Conservation (phyloP, 192 early-diverging fungal species). For the Jimgerdemannia lactiflua region DNA sequence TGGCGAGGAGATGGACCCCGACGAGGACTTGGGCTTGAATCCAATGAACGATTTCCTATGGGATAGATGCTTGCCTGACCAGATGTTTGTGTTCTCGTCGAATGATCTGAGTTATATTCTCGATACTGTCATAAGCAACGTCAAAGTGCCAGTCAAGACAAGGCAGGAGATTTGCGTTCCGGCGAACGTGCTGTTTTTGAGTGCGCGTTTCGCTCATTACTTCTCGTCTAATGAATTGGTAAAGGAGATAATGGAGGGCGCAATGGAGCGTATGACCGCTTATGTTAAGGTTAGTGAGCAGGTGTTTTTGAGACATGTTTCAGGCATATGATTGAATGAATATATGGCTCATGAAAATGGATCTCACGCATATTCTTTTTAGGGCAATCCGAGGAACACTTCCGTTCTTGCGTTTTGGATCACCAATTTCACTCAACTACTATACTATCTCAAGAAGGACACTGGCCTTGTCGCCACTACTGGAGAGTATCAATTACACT, state of each 20-base stretch:
- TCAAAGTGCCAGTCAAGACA: slow-evolving; percentile 56
- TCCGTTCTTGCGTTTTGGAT: slow-evolving; percentile 77
- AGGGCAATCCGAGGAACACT: slow-evolving; percentile 1
- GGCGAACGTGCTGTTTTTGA: slow-evolving; percentile 86
- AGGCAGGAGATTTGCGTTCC: slow-evolving; percentile 64
- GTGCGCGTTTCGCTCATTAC: slow-evolving; percentile 87
- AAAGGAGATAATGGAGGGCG: slow-evolving; percentile 59
- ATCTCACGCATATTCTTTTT: neutral
- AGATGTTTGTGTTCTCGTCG: slow-evolving; percentile 95
- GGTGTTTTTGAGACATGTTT: too few species aligned
- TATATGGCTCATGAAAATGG: neutral
- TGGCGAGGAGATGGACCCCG: slow-evolving; percentile 32
- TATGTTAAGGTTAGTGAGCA: slow-evolving; percentile 41
- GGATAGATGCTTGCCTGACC: slow-evolving; percentile 78
- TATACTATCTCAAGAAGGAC: slow-evolving; percentile 90
- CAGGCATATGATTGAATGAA: too few species aligned
- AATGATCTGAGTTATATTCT: slow-evolving; percentile 72
- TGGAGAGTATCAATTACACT: slow-evolving; percentile 68
- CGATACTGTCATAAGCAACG: slow-evolving; percentile 62
- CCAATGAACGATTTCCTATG: slow-evolving; percentile 58
- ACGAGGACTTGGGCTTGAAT: slow-evolving; percentile 15
- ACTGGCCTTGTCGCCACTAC: slow-evolving; percentile 65
- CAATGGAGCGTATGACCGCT: slow-evolving; percentile 55
- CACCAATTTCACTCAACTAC: slow-evolving; percentile 76
- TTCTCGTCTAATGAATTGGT: slow-evolving; percentile 71